Base-by-base conservation (phyloP, 1,284 basidiomycete genomes). In the Ceratobasidium sp. region DNA sequence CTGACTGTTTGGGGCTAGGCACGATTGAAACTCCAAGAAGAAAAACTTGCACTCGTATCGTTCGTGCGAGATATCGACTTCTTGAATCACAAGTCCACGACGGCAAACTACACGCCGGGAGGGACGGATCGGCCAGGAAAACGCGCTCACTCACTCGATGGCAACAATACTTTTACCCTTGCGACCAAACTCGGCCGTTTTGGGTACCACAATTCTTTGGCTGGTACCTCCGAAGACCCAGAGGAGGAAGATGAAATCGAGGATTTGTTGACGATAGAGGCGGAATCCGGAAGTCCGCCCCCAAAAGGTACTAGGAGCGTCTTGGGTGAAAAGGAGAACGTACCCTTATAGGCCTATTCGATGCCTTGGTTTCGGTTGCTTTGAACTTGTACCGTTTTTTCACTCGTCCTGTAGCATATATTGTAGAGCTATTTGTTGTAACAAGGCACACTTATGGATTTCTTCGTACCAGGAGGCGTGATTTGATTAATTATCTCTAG, bases 41-140 rank as follows among this genome's bases (percentile, higher is more conserved):
- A 93, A 79, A 85, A 91, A 48, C 83, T 87, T 12, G 92, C 90
- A 1, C 83, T 93, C 36, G 85, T 89, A 1, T 85, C 90, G 2
- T 93, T 93, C 76, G 92, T 93, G 39, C 84, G 83, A 78, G 90
- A 89, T 78, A 92, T 93, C 76, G 92, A 93, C 59, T 73, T 75
- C 45, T 65, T 76, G 34, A 16, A 57, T 9, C 52, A 57, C 30
- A 70, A 70, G 30, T 43, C 65, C 14, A 53, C 28, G 30, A 46
- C 43, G 12, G 65, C 65, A 30, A 57, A 70, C 21, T 70, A 70
- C 26, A 70, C 52, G 6, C 65, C 65, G 26, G 65, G 65, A 28
- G 65, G 65, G 3, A n/a, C 48, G 3, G 41, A 39, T 28, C 34
- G 45, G n/a, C 65, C 52, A 2, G 65, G 39, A 23, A 70, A 70